These are phyloP conservation scores for Geopyxis carbonaria DNA, from an alignment of 495 filamentous ascomycete genomes.

Conservation along the genomic window DNA sequence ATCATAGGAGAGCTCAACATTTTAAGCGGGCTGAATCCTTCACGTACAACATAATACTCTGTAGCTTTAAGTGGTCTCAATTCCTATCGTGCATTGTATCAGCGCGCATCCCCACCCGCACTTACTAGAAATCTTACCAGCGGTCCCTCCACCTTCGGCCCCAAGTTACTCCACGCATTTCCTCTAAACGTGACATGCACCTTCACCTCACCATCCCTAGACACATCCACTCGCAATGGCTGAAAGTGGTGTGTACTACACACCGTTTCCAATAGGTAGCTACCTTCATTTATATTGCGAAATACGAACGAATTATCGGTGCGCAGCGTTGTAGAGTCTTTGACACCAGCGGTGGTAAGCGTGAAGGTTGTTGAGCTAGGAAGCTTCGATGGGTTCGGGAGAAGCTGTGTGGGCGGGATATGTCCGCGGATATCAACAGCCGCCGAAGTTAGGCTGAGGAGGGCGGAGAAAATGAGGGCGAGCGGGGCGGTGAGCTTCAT, in stretches of 20 bases:
- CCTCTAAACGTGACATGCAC: constrained; percentile 77
- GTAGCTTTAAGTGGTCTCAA: constrained; percentile 12
- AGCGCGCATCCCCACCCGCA: background rate
- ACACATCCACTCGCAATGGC: constrained; percentile 59
- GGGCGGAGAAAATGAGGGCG: constrained; percentile 14
- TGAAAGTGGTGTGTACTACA: constrained; percentile 54
- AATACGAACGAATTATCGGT: constrained; percentile 55
- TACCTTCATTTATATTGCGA: constrained; percentile 43
- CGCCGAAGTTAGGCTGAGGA: constrained; percentile 11
- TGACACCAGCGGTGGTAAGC: constrained; percentile 36
- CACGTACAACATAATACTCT: constrained; percentile 21
- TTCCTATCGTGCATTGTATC: constrained; percentile 28
- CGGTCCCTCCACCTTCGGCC: constrained; percentile 43
- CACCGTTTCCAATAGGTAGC: constrained; percentile 68
- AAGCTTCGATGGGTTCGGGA: constrained; percentile 40
- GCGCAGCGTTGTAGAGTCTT: constrained; percentile 42
- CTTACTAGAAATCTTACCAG: constrained; percentile 40
- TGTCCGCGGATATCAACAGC: constrained; percentile 14
- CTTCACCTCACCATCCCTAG: constrained; percentile 30
- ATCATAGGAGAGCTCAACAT: constrained; percentile 93
- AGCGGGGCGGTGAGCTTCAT: constrained; percentile 15
- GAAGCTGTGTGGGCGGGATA: constrained; percentile 21
- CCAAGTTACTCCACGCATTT: constrained; percentile 72
- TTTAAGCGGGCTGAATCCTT: constrained; percentile 35
- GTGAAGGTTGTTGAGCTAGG: constrained; percentile 57